These are phyloP conservation scores for Lachancea nothofagi DNA, from an alignment of 805 yeast genomes.

Conservation along the genomic window DNA sequence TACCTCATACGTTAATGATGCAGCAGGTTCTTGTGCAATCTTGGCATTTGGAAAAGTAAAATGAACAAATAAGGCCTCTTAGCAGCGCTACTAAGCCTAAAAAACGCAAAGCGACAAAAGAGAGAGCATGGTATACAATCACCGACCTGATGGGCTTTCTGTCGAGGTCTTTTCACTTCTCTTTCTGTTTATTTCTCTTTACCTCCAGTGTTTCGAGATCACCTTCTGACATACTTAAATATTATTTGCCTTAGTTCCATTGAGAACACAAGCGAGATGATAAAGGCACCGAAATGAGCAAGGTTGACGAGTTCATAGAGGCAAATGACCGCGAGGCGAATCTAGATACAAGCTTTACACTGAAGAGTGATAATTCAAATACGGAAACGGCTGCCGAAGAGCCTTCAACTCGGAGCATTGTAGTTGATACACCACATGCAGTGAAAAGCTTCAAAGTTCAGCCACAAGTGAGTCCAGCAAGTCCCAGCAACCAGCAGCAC, in stretches of 20 bases:
- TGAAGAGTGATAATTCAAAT: constrained; percentile 10
- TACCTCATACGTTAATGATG: too few relatives aligned
- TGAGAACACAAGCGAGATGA: background rate
- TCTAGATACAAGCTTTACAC: constrained; percentile 35
- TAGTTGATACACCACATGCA: background rate
- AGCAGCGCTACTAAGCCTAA: too few relatives aligned
- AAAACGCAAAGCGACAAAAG: too few relatives aligned
- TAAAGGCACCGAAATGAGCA: constrained; percentile 17
- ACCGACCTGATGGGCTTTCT: too few relatives aligned
- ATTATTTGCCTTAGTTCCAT: background rate
- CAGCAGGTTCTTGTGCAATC: too few relatives aligned
- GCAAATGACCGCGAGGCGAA: constrained; percentile 32
- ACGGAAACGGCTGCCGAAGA: background rate
- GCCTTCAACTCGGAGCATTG: background rate
- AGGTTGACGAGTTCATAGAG: constrained; percentile 36
- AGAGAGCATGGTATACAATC: too few relatives aligned
- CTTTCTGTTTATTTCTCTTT: too few relatives aligned
- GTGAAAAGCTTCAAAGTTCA: constrained; percentile 6
- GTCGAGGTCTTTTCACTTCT: too few relatives aligned
- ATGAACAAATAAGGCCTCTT: too few relatives aligned
- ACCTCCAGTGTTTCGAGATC: too few relatives aligned
- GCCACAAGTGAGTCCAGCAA: constrained; percentile 20
- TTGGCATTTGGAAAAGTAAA: too few relatives aligned
- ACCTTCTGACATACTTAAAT: background rate
- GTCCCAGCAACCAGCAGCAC: constrained; percentile 17